Evolutionary conservation across 768 basidiomycete species (phyloP).

Genomic region (Boletus subparvulus): DNA sequence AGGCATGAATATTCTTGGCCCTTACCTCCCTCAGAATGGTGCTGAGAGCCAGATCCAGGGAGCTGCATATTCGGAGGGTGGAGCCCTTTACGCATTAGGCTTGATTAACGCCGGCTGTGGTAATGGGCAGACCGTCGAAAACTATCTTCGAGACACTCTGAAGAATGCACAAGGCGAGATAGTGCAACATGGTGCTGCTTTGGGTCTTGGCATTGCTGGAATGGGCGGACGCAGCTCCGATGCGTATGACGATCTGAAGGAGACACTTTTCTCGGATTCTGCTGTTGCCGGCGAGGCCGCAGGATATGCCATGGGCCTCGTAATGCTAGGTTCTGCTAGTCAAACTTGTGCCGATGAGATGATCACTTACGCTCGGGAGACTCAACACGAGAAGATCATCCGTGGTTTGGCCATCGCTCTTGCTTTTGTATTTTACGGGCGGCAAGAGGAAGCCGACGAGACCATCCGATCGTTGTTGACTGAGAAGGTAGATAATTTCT

Average conservation of each 20-base stretch:
- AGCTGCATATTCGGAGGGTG: conserved; percentile 91
- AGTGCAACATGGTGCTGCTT: conserved; percentile 94
- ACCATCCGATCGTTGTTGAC: conserved; percentile 73
- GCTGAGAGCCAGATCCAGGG: conserved; percentile 76
- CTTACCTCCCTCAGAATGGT: conserved; percentile 83
- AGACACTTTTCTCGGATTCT: conserved; percentile 87
- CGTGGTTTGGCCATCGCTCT: conserved; percentile 91
- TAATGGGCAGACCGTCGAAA: conserved; percentile 60
- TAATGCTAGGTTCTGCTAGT: conserved; percentile 95
- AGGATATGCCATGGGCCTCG: conserved; percentile 95
- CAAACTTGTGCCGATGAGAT: conserved; percentile 84
- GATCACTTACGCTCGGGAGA: conserved; percentile 94
- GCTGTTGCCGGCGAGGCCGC: conserved; percentile 95
- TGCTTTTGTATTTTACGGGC: conserved; percentile 89
- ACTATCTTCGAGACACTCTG: conserved; percentile 78
- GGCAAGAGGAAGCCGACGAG: conserved; percentile 89
- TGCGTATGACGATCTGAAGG: conserved; percentile 90
- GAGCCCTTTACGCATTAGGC: conserved; percentile 92
- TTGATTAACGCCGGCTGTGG: conserved; percentile 93
- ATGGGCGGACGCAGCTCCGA: conserved; percentile 91
- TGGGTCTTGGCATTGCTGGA: conserved; percentile 93
- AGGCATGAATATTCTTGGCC: conserved; percentile 87
- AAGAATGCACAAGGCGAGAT: conserved; percentile 77
- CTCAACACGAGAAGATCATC: conserved; percentile 99
- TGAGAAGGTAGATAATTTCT: conserved; percentile 67